These are phyloP conservation scores for Populus pruinosa DNA, from an alignment of 345 rosid genomes.

Conservation along the genomic window DNA sequence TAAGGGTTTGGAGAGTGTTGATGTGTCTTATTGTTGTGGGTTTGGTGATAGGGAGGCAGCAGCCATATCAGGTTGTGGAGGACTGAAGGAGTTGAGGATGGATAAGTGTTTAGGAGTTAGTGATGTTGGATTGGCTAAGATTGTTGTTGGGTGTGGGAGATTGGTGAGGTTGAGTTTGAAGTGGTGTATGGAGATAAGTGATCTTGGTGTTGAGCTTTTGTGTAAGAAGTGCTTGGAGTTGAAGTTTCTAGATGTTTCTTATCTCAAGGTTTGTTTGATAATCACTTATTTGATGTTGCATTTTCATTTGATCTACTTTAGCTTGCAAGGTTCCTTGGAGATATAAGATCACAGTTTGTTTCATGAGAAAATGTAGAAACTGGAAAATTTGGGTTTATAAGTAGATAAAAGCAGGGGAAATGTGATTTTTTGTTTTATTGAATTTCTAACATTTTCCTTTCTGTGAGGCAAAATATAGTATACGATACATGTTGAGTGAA, in stretches of 20 bases:
- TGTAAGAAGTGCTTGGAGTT: slow-evolving; percentile 64
- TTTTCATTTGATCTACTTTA: not conserved
- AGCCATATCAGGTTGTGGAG: slow-evolving; percentile 56
- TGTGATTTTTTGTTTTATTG: not conserved
- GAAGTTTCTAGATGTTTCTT: slow-evolving; percentile 73
- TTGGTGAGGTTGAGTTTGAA: slow-evolving; percentile 77
- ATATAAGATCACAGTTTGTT: not conserved
- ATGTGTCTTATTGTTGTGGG: slow-evolving; percentile 69
- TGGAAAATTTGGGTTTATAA: not conserved
- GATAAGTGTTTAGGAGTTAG: slow-evolving; percentile 74
- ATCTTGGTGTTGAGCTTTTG: slow-evolving; percentile 77
- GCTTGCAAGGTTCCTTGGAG: not conserved
- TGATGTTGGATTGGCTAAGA: slow-evolving; percentile 88
- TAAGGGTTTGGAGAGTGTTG: slow-evolving; percentile 53
- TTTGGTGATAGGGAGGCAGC: slow-evolving; percentile 86
- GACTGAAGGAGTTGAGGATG: slow-evolving; percentile 67
- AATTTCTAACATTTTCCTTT: not conserved
- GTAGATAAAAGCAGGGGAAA: not conserved
- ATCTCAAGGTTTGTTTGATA: slow-evolving; percentile 61
- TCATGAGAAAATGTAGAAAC: not conserved
- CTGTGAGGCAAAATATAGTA: not conserved
- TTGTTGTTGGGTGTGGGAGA: slow-evolving; percentile 58
- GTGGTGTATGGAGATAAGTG: slow-evolving; percentile 93
- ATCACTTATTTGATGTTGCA: not conserved
- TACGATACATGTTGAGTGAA: not conserved